Evolutionary conservation across 2,329 filamentous ascomycete species (phyloP).

Genomic region (Scedosporium boydii): DNA sequence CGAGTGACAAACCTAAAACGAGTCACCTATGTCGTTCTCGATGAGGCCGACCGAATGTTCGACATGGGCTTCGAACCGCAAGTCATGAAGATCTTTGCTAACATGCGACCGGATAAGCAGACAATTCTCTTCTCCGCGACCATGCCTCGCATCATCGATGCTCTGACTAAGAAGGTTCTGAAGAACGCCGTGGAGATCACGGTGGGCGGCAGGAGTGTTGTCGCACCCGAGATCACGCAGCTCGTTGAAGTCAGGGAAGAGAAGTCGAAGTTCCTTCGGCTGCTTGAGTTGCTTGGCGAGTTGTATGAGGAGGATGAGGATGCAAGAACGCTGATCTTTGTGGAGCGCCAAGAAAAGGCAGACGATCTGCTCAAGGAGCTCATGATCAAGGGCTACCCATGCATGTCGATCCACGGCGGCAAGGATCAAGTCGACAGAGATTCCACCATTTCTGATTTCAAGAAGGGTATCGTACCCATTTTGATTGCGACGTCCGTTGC

Average conservation of each 20-base stretch:
- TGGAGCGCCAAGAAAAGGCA: slow-evolving; percentile 83
- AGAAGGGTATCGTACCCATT: slow-evolving; percentile 79
- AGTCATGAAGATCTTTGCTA: slow-evolving; percentile 91
- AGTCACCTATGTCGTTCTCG: slow-evolving; percentile 88
- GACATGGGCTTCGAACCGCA: slow-evolving; percentile 99
- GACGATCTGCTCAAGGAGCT: slow-evolving; percentile 71
- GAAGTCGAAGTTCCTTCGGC: slow-evolving; percentile 69
- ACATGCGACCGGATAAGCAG: slow-evolving; percentile 84
- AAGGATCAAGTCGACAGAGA: slow-evolving; percentile 92
- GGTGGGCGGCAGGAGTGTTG: slow-evolving; percentile 79
- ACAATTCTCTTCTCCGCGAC: slow-evolving; percentile 95
- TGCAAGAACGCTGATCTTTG: slow-evolving; percentile 80
- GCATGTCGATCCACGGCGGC: slow-evolving; percentile 87
- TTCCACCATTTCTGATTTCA: slow-evolving; percentile 88
- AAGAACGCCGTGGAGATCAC: slow-evolving; percentile 82
- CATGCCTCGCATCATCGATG: slow-evolving; percentile 88
- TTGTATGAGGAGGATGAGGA: slow-evolving; percentile 83
- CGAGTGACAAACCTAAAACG: slow-evolving; percentile 83
- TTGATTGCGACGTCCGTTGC: slow-evolving; percentile 93
- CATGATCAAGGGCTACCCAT: slow-evolving; percentile 77
- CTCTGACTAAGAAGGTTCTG: slow-evolving; percentile 79
- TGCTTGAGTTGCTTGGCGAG: slow-evolving; percentile 80
- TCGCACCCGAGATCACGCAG: slow-evolving; percentile 87
- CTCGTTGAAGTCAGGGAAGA: slow-evolving; percentile 82
- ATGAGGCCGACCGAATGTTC: slow-evolving; percentile 98